Conservation (phyloP, 768 basidiomycete genomes). For the Leccinum sublutescens region DNA sequence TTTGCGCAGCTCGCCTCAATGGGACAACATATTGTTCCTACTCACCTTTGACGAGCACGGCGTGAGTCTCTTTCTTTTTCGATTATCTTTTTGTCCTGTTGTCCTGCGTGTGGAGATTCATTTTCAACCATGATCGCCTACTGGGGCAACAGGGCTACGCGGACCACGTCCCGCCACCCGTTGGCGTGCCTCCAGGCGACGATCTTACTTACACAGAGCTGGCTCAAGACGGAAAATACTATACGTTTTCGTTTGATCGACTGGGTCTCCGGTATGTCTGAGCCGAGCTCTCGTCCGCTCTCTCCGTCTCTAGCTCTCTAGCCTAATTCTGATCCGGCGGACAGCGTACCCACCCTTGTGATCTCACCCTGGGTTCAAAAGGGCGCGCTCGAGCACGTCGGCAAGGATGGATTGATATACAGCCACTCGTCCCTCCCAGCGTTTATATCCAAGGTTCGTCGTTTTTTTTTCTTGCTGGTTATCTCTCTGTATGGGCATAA, state of each 20-base stretch:
- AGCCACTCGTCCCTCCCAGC: conserved; percentile 24
- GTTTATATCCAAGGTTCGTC: conserved; percentile 21
- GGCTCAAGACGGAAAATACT: conserved; percentile 17
- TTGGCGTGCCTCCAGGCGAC: conserved; percentile 23
- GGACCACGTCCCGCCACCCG: conserved; percentile 24
- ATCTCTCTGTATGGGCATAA: not conserved
- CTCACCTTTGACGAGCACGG: conserved; percentile 29
- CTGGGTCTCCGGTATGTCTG: conserved; percentile 23
- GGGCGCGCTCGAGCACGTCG: conserved; percentile 16
- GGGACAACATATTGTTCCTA: conserved; percentile 20
- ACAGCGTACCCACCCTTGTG: conserved; percentile 21
- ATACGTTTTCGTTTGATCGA: conserved; percentile 24
- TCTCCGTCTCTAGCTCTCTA: not conserved
- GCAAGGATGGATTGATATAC: conserved; percentile 8
- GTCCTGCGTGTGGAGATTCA: not conserved
- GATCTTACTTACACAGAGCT: conserved; percentile 23
- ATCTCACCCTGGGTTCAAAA: conserved; percentile 27
- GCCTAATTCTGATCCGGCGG: not conserved
- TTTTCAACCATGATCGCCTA: not conserved
- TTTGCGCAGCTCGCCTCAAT: conserved; percentile 24
- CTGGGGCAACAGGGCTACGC: conserved; percentile 20
- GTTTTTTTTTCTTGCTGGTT: not conserved
- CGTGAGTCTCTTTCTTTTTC: conserved; percentile 5
- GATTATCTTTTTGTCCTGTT: not conserved
- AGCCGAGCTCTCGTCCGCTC: not conserved